phyloP scores from a whole-genome alignment of 2,329 filamentous ascomycete genomes.

The Aureobasidium lini region DNA sequence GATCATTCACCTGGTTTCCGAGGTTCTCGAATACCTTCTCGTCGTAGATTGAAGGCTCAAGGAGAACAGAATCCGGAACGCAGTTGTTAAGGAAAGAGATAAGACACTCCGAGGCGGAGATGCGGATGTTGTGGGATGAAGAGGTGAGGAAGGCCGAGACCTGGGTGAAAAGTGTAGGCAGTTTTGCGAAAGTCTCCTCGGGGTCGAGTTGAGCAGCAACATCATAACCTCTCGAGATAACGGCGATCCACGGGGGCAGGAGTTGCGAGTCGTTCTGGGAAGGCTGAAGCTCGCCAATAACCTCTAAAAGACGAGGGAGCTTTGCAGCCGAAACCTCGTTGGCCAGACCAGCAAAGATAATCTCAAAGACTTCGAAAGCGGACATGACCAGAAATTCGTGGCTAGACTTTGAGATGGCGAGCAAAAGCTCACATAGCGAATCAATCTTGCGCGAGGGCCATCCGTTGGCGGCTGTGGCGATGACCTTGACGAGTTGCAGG shows the following conservation, averaged over 20 bases:
- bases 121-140: constrained; percentile 82
- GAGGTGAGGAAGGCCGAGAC: constrained; percentile 77
- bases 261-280: constrained; percentile 90
- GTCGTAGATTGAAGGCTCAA: constrained; percentile 86
- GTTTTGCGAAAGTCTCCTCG: constrained; percentile 83
- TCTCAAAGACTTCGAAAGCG: constrained; percentile 93
- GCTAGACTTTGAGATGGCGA: constrained; percentile 80
- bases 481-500: constrained; percentile 82
- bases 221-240: constrained; percentile 88
- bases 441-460: constrained; percentile 98
- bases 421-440: constrained; percentile 76
- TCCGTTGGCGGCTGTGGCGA: constrained; percentile 78
- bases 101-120: constrained; percentile 90
- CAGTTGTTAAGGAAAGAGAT: constrained; percentile 91
- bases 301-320: constrained; percentile 78
- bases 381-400: constrained; percentile 97
- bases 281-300: constrained; percentile 85
- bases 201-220: constrained; percentile 83
- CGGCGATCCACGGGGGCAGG: constrained; percentile 92
- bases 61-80: constrained; percentile 70
- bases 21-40: constrained; percentile 83
- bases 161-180: constrained; percentile 77
- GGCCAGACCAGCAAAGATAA: constrained; percentile 88
- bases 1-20: constrained; percentile 60
- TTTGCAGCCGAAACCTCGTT: constrained; percentile 84